These are phyloP conservation scores for Antrodiella citrinella DNA, from an alignment of 768 basidiomycete species.

Conservation along the genomic window DNA sequence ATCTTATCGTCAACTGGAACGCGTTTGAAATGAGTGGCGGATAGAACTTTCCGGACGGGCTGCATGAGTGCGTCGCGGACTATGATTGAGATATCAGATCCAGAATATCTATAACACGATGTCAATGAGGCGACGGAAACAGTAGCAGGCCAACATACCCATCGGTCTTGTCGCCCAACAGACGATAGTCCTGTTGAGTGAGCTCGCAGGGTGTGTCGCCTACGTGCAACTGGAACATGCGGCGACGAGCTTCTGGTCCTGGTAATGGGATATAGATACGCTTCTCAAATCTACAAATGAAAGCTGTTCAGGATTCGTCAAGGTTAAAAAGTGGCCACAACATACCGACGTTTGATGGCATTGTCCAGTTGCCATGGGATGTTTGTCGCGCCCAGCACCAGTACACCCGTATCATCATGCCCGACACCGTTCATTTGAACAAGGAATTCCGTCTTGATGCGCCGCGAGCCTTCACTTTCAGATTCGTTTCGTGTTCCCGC, in stretches of 20 bases:
- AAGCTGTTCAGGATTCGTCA: neutral
- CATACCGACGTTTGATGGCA: conserved; percentile 90
- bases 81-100: conserved; percentile 89
- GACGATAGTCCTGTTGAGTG: conserved; percentile 65
- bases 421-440: conserved; percentile 99
- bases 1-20: conserved; percentile 24
- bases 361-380: conserved; percentile 98
- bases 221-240: conserved; percentile 96
- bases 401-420: conserved; percentile 92
- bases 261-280: conserved; percentile 98
- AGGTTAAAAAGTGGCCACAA: neutral
- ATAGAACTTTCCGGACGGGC: conserved; percentile 91
- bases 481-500: conserved; percentile 92
- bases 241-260: conserved; percentile 81
- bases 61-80: conserved; percentile 98
- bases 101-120: conserved; percentile 59
- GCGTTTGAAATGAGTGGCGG: conserved; percentile 90
- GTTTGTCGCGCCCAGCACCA: conserved; percentile 96
- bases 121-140: neutral
- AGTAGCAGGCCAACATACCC: conserved; percentile 36
- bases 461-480: conserved; percentile 94
- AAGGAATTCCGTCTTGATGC: conserved; percentile 95
- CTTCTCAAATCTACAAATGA: conserved; percentile 73
- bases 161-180: conserved; percentile 80
- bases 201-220: conserved; percentile 89